Evolutionary conservation across 345 rosid species (phyloP).

Genomic region (Salix dunnii): DNA sequence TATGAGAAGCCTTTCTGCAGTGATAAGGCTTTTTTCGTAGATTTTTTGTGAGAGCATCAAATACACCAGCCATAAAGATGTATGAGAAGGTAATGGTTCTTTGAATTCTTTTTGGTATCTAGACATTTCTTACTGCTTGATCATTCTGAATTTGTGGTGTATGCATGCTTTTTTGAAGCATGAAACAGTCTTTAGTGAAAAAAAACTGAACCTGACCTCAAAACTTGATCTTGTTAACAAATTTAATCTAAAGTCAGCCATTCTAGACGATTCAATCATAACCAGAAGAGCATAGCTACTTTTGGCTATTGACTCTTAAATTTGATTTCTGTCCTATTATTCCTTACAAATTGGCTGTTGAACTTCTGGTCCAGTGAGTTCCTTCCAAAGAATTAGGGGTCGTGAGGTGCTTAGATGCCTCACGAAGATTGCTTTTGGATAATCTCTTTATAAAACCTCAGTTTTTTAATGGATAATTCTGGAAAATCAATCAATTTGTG

Average conservation of each 20-base stretch:
- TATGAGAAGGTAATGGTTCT: constrained; percentile 70
- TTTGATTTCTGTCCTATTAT: neutral
- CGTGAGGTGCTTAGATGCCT: neutral
- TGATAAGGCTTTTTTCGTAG: constrained; percentile 90
- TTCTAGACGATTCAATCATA: too few relatives aligned
- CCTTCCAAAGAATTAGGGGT: neutral
- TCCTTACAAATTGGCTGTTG: neutral
- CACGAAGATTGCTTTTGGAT: neutral
- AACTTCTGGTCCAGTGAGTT: neutral
- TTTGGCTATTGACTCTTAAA: neutral
- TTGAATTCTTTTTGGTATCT: neutral
- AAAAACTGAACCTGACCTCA: neutral
- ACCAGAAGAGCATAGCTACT: neutral
- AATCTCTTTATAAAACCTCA: neutral
- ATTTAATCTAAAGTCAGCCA: too few relatives aligned
- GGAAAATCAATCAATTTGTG: neutral
- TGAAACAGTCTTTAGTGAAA: neutral
- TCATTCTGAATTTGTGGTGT: neutral
- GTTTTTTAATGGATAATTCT: neutral
- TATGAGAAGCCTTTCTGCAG: constrained; percentile 35
- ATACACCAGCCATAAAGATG: constrained; percentile 94
- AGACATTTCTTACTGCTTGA: neutral
- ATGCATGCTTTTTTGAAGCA: neutral
- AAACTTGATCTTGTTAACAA: neutral
- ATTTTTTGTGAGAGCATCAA: constrained; percentile 96